Percentiles rank a stretch among this genome's conserved stretches.
These are phyloP conservation scores for Nicotiana knightiana DNA, from an alignment of 257 asterid genomes.

Conservation along the genomic window DNA sequence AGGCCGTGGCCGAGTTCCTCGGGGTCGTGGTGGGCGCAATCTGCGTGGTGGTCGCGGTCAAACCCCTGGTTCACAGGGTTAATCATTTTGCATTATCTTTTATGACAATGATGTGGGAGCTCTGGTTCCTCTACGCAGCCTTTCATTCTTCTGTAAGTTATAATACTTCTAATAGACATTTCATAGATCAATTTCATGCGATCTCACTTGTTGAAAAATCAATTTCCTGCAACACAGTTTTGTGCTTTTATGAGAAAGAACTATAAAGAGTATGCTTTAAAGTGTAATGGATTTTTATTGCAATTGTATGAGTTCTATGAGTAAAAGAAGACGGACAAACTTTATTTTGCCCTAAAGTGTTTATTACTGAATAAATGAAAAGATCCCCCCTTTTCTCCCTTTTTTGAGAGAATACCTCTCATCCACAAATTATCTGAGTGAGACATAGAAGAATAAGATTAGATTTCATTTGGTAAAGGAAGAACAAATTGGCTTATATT, in stretches of 20 bases:
- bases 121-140: not conserved
- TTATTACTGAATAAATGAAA: not conserved
- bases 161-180: not conserved
- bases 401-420: not conserved
- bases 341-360: not conserved
- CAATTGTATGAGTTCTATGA: not conserved
- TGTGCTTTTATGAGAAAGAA: constrained; percentile 1
- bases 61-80: constrained; percentile 27
- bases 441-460: not conserved
- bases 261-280: not conserved
- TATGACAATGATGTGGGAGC: not conserved
- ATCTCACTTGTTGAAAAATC: not conserved
- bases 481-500: not conserved
- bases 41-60: constrained; percentile 54
- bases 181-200: not conserved
- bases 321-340: not conserved
- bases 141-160: not conserved
- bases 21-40: constrained; percentile 60
- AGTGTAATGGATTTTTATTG: not conserved
- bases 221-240: not conserved
- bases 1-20: constrained; percentile 53
- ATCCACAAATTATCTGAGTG: not conserved
- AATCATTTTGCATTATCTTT: not conserved
- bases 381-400: not conserved
- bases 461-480: not conserved